These are phyloP conservation scores for Tilletiaria anomala DNA, from an alignment of 1,284 basidiomycete genomes.

Conservation along the genomic window DNA sequence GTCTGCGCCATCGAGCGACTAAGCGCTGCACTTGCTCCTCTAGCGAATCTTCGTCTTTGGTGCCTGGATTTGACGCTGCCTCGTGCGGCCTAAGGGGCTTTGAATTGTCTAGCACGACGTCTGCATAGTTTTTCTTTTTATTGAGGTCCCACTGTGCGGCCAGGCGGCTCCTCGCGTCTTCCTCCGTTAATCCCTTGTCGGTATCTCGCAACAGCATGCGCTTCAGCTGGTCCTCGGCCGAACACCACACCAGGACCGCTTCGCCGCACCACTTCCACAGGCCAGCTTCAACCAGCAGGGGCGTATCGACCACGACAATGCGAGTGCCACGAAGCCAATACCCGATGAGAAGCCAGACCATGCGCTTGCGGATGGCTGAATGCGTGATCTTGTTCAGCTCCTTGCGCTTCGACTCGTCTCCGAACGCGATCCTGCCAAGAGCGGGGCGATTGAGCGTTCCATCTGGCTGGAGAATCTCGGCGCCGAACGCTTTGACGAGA, in stretches of 20 bases:
- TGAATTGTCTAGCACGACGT: conserved; percentile 80
- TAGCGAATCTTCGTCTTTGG: too few relatives aligned
- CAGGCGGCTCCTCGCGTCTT: conserved; percentile 56
- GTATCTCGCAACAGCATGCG: conserved; percentile 33
- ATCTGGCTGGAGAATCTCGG: conserved; percentile 50
- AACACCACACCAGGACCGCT: conserved; percentile 72
- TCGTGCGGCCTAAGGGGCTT: too few relatives aligned
- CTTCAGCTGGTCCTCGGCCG: conserved; percentile 19
- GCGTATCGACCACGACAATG: conserved; percentile 75
- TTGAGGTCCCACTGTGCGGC: conserved; percentile 66
- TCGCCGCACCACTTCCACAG: conserved; percentile 71
- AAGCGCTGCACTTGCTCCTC: too few relatives aligned
- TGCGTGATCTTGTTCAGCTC: conserved; percentile 75
- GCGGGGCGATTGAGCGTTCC: conserved; percentile 68
- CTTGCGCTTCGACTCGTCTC: conserved; percentile 50
- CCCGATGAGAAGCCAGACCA: conserved; percentile 56
- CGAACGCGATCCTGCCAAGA: conserved; percentile 71
- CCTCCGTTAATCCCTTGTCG: conserved; percentile 41
- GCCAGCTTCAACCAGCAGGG: conserved; percentile 78
- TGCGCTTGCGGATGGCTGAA: conserved; percentile 64
- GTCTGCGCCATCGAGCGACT: too few relatives aligned
- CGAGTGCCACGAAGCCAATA: conserved; percentile 65
- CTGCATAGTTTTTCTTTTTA: conserved; percentile 67
- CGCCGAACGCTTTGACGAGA: conserved; percentile 61
- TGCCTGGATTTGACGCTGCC: too few relatives aligned